Evolutionary conservation across 495 filamentous ascomycete species (phyloP).

Genomic region (Evernia prunastri): DNA sequence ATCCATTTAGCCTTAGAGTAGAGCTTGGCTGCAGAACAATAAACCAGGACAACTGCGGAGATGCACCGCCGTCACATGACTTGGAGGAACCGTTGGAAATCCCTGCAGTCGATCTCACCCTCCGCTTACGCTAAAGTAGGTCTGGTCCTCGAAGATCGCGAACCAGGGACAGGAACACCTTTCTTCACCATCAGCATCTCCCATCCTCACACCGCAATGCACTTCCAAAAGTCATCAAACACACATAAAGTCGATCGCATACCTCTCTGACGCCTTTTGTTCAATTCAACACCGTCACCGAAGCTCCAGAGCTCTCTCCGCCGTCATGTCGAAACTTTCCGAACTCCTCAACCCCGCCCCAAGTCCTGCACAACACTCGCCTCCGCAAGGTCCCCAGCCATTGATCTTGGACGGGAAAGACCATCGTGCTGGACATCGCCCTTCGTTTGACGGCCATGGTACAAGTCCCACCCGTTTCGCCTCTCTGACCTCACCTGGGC

Average conservation of each 20-base stretch:
- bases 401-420: slow-evolving; percentile 12
- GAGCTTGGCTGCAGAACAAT: background rate
- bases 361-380: background rate
- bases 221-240: background rate
- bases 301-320: background rate
- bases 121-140: background rate
- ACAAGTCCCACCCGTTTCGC: slow-evolving; percentile 12
- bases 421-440: slow-evolving; percentile 8
- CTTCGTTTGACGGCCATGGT: slow-evolving; percentile 5
- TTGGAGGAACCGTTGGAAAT: background rate
- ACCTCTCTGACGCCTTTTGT: background rate
- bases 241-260: background rate
- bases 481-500: slow-evolving; percentile 26
- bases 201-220: background rate
- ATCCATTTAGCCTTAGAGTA: too few species aligned
- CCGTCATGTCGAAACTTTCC: slow-evolving; percentile 24
- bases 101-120: slow-evolving; percentile 10
- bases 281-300: background rate
- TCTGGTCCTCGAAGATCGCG: slow-evolving; percentile 11
- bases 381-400: slow-evolving; percentile 15
- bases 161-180: background rate
- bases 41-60: background rate
- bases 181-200: background rate
- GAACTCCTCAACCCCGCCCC: slow-evolving; percentile 26
- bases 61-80: background rate